Percentiles rank a stretch among this genome's conserved stretches.
These are phyloP conservation scores for Salvia hispanica DNA, from an alignment of 257 asterid species.

Conservation along the genomic window DNA sequence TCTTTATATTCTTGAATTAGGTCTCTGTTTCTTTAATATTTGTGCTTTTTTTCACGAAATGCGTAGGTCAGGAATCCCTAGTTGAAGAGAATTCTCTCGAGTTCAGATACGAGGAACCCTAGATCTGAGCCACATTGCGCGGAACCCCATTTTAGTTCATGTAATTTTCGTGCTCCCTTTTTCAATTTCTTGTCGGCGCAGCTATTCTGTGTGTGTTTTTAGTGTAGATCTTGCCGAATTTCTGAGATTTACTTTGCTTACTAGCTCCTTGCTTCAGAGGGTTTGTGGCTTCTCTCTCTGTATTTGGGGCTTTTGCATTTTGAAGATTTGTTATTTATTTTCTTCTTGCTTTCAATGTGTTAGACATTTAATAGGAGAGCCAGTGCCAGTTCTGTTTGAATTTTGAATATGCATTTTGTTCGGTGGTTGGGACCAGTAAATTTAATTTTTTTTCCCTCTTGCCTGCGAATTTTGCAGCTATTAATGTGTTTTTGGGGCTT, in stretches of 20 bases:
- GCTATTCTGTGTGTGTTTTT: conserved; percentile 21
- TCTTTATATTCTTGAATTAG: conserved; percentile 30
- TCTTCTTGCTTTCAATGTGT: neutral
- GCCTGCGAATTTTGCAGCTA: neutral
- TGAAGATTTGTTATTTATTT: neutral
- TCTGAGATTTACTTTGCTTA: conserved; percentile 14
- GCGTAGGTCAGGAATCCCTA: conserved; percentile 33
- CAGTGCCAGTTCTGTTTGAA: neutral
- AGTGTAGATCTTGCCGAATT: conserved; percentile 54
- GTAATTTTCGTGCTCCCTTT: conserved; percentile 23
- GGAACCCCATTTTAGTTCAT: conserved; percentile 21
- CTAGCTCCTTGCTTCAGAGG: neutral
- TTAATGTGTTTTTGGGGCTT: conserved; percentile 3
- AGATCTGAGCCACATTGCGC: conserved; percentile 69
- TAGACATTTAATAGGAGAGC: conserved; percentile 14
- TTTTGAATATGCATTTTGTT: neutral
- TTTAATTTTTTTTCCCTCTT: neutral
- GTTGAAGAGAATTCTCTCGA: conserved; percentile 26
- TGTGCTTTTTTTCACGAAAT: conserved; percentile 26
- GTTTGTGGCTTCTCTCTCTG: neutral
- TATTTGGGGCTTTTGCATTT: neutral
- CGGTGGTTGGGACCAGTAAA: neutral
- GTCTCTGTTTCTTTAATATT: conserved; percentile 27
- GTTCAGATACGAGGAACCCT: conserved; percentile 47
- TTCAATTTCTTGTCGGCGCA: conserved; percentile 21